Evolutionary conservation across 306 rosid genomes (phyloP), one percentile per base, ranked within the genome.

Genomic region (Cicer bijugum): DNA sequence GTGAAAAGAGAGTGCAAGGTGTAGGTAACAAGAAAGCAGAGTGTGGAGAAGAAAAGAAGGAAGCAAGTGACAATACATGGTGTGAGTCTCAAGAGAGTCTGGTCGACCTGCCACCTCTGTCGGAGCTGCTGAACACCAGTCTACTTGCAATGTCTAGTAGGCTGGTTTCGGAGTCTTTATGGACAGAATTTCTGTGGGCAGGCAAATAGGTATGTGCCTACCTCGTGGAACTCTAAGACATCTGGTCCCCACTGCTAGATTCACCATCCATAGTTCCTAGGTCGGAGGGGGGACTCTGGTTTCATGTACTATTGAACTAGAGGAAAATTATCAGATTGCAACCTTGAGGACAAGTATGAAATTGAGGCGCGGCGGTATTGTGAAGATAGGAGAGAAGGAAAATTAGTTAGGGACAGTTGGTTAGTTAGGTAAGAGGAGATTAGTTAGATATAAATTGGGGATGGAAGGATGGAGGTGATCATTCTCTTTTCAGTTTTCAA

Each of bases 381-480:
- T 37, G 37, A 37, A 15, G 67, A 61, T 37, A 61, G 38, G 12
- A 37, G 39, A 23, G 67, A 61, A 37, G 67, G 46, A 14, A 61
- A 37, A 37, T 61, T 61, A 10, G 67, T 37, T 8, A 61, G 67
- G 20, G 67, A 33, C 67, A 61, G 46, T 38, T 61, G n/a, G 60
- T 60, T 12, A 61, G 12, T 38, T n/a, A 35, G 12, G 38, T 61
- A 12, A 37, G 67, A 61, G 46, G 23, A n/a, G 67, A n/a, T 46
- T 61, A n/a, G 67, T 16, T 61, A 37, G 67, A 60, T 7, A 1
- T 60, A 37, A 37, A 35, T 37, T 12, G 44, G 17, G 45, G 45
- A 60, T 58, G 42, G 65, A 28, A 51, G 48, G 48, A 44, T 7
- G 44, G 45, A 61, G 45, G 46, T 45, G 23, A 35, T 61, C 11